Percentiles rank a stretch among this genome's conserved stretches.
These are phyloP conservation scores for Quercus suber DNA, from an alignment of 306 rosid genomes.

Conservation along the genomic window DNA sequence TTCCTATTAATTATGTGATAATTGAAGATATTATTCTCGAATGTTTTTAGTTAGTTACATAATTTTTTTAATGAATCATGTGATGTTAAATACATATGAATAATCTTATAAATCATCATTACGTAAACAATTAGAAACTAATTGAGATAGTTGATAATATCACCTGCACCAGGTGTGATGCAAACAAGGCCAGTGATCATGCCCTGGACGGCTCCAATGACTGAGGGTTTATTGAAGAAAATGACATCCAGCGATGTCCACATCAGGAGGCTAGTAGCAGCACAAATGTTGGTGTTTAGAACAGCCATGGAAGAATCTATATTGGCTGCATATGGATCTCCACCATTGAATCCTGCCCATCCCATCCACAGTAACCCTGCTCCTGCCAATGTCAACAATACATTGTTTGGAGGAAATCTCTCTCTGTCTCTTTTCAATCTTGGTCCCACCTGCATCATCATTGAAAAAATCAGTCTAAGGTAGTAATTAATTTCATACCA, in stretches of 20 bases:
- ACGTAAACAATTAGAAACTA: too few relatives aligned
- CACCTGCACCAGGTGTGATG: conserved; percentile 77
- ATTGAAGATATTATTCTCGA: too few relatives aligned
- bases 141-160: background rate
- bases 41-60: too few relatives aligned
- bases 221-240: conserved; percentile 69
- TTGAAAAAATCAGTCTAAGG: too few relatives aligned
- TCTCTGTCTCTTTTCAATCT: conserved; percentile 53
- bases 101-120: too few relatives aligned
- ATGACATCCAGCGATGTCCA: conserved; percentile 70
- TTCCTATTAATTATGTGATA: too few relatives aligned
- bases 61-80: too few relatives aligned
- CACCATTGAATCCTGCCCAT: conserved; percentile 87
- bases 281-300: conserved; percentile 71
- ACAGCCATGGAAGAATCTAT: conserved; percentile 66
- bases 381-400: conserved; percentile 55
- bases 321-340: conserved; percentile 71
- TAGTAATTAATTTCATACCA: too few relatives aligned
- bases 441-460: conserved; percentile 57
- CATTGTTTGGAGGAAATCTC: conserved; percentile 77
- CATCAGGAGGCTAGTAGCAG: conserved; percentile 66
- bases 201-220: conserved; percentile 83
- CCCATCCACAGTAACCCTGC: conserved; percentile 73
- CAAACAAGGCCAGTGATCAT: conserved; percentile 81
- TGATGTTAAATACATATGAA: too few relatives aligned